A percentile compares a stretch with the other conserved stretches of the same genome.
These are phyloP conservation scores for Umbelopsis ramanniana DNA, from an alignment of 192 early-diverging fungal genomes.

Conservation along the genomic window DNA sequence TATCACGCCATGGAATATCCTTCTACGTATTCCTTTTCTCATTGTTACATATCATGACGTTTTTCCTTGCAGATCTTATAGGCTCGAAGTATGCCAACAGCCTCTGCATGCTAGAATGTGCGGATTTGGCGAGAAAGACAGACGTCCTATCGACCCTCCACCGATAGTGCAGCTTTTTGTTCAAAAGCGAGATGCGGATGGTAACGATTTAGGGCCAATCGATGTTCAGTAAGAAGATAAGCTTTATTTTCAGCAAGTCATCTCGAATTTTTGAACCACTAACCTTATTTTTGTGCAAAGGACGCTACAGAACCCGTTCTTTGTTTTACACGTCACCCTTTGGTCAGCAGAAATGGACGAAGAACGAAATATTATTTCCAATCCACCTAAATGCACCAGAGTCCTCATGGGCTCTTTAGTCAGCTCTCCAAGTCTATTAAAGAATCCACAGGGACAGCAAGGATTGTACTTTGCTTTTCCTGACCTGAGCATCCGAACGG, in stretches of 20 bases:
- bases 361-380: constrained; percentile 65
- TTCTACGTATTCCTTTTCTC: neutral
- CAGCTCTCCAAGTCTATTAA: constrained; percentile 59
- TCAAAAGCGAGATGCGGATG: constrained; percentile 58
- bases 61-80: constrained; percentile 52
- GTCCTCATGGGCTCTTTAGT: constrained; percentile 68
- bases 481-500: constrained; percentile 74
- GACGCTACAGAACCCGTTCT: constrained; percentile 58
- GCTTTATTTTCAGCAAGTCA: constrained; percentile 5
- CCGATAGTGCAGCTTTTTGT: constrained; percentile 72
- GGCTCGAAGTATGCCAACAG: constrained; percentile 71
- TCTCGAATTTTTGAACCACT: neutral
- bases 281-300: constrained; percentile 14
- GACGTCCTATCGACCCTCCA: constrained; percentile 79
- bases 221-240: constrained; percentile 52
- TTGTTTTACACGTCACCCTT: constrained; percentile 62
- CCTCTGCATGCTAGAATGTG: constrained; percentile 80
- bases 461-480: constrained; percentile 83
- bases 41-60: neutral
- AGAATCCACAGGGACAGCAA: constrained; percentile 57
- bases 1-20: no score
- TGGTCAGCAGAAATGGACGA: constrained; percentile 62
- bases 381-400: constrained; percentile 62
- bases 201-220: constrained; percentile 34
- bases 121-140: constrained; percentile 82